Conservation (phyloP, 1,284 basidiomycete species). For the Cystobasidiaceae sp. region DNA sequence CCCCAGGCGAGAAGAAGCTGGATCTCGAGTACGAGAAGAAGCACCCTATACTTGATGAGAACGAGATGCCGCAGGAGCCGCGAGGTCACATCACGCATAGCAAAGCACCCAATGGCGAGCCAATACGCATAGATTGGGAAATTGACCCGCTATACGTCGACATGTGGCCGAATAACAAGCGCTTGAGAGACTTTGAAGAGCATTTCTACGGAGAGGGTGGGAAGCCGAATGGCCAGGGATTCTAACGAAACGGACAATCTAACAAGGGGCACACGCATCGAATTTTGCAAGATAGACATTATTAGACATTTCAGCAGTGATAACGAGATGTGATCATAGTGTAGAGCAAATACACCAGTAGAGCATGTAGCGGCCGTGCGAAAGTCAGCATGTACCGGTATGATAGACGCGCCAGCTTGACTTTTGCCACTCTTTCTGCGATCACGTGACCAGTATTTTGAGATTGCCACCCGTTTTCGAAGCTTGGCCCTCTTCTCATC, state of each 20-base stretch:
- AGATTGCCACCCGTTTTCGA: not conserved
- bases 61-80: slow-evolving; percentile 13
- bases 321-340: not conserved
- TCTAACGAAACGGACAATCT: no score
- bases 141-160: slow-evolving; percentile 8
- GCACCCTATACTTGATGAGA: slow-evolving; percentile 15
- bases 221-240: slow-evolving; percentile 30
- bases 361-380: not conserved
- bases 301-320: no score
- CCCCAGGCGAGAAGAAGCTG: not conserved
- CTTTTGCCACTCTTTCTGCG: not conserved
- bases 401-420: no score
- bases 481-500: not conserved
- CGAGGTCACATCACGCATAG: slow-evolving; percentile 17
- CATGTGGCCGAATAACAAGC: slow-evolving; percentile 19
- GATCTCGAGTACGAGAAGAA: slow-evolving; percentile 19
- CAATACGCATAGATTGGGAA: slow-evolving; percentile 25
- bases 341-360: not conserved
- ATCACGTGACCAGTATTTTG: slow-evolving; percentile 3
- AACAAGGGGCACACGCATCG: no score
- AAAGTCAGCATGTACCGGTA: not conserved
- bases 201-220: slow-evolving; percentile 28
- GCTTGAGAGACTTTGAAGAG: slow-evolving; percentile 23
- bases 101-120: slow-evolving; percentile 15
- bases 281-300: no score